phyloP scores from a whole-genome alignment of 2,329 filamentous ascomycete genomes.

The Phyllosticta citribraziliensis region DNA sequence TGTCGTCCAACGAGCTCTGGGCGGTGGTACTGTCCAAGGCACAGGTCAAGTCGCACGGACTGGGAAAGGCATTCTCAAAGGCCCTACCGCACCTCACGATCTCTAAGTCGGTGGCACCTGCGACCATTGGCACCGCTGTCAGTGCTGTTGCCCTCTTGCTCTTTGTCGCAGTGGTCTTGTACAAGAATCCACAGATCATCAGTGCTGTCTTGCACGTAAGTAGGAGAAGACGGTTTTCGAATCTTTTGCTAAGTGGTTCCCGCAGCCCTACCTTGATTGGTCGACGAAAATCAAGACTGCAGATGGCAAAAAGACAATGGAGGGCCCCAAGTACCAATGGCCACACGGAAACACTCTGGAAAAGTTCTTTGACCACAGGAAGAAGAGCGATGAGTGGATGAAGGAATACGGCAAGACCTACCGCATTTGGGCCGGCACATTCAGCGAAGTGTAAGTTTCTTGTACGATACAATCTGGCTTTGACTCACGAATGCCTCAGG shows the following conservation, averaged over 20 bases:
- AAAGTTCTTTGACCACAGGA: conserved; percentile 6
- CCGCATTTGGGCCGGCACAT: conserved; percentile 5
- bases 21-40: not conserved
- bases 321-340: conserved; percentile 3
- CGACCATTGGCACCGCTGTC: not conserved
- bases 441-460: conserved; percentile 4
- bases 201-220: not conserved
- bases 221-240: not conserved
- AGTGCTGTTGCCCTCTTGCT: not conserved
- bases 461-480: not conserved
- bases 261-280: not conserved
- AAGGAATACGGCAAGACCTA: conserved; percentile 6
- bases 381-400: not conserved
- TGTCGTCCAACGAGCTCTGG: not conserved
- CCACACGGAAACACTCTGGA: conserved; percentile 7
- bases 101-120: not conserved
- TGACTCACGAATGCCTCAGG: not conserved
- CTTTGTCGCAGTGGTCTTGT: not conserved
- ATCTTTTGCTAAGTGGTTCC: not conserved
- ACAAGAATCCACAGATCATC: not conserved
- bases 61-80: not conserved
- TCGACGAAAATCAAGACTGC: not conserved
- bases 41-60: not conserved
- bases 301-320: conserved; percentile 2
- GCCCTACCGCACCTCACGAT: not conserved